Evolutionary conservation across 2,329 filamentous ascomycete species (phyloP).

Genomic region (Penicillium glabrum): DNA sequence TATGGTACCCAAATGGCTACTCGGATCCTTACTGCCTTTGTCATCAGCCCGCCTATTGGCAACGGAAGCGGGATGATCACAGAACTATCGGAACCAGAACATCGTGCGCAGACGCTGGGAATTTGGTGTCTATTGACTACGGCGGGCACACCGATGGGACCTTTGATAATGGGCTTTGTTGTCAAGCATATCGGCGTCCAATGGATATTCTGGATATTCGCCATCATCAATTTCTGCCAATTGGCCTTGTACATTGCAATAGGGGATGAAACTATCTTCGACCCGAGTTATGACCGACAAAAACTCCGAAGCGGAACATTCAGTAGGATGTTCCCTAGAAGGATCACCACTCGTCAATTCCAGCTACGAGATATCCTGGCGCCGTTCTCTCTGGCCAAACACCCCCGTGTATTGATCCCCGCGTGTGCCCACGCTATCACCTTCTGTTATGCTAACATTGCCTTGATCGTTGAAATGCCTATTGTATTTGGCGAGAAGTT

Average conservation of each 20-base stretch:
- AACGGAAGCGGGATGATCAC: slow-evolving; percentile 56
- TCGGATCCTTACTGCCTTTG: slow-evolving; percentile 51
- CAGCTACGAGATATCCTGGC: slow-evolving; percentile 49
- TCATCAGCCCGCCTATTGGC: slow-evolving; percentile 52
- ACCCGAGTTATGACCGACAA: slow-evolving; percentile 33
- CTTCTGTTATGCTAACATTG: slow-evolving; percentile 55
- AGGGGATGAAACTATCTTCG: slow-evolving; percentile 54
- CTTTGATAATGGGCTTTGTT: slow-evolving; percentile 41
- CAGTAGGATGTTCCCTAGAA: slow-evolving; percentile 41
- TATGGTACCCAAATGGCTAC: slow-evolving; percentile 52
- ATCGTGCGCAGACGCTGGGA: slow-evolving; percentile 53
- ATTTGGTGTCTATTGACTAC: slow-evolving; percentile 54
- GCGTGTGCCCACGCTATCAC: slow-evolving; percentile 55
- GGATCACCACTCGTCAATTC: slow-evolving; percentile 51
- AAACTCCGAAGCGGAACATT: slow-evolving; percentile 29
- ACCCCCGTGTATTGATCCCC: slow-evolving; percentile 50
- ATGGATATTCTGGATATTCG: slow-evolving; percentile 61
- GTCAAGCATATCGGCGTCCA: slow-evolving; percentile 52
- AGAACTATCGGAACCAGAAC: slow-evolving; percentile 54
- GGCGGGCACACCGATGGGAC: slow-evolving; percentile 44
- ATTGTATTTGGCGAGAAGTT: slow-evolving; percentile 57
- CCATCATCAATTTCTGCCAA: slow-evolving; percentile 56
- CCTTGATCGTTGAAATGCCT: slow-evolving; percentile 59
- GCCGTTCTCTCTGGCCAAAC: slow-evolving; percentile 46
- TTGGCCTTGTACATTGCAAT: slow-evolving; percentile 55